Conservation (phyloP, 2,329 filamentous ascomycete species). For the Fusarium mangiferae region DNA sequence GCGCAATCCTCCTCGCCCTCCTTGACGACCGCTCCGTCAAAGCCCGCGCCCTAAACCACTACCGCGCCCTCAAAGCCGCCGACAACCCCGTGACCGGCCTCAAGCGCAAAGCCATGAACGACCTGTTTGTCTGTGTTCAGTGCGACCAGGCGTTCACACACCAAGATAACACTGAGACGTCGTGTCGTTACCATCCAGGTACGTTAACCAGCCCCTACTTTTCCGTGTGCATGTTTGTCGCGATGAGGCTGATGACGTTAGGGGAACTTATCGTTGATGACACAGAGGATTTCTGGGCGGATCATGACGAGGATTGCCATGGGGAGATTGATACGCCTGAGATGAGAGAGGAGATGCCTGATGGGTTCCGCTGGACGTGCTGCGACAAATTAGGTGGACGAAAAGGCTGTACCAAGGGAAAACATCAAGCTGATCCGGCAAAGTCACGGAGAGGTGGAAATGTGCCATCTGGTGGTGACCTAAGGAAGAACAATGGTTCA, state of each 20-base stretch:
- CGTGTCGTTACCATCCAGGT: conserved; percentile 27
- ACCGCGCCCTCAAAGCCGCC: background rate
- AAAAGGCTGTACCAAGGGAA: conserved; percentile 8
- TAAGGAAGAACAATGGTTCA: conserved; percentile 8
- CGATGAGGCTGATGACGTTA: background rate
- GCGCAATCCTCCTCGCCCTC: conserved; percentile 30
- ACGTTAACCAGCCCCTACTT: background rate
- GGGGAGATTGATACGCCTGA: conserved; percentile 10
- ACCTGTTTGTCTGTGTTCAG: conserved; percentile 29
- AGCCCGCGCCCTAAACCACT: conserved; percentile 9
- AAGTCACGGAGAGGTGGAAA: conserved; percentile 8
- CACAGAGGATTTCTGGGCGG: conserved; percentile 1
- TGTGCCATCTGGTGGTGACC: conserved; percentile 10
- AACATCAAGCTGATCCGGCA: conserved; percentile 5
- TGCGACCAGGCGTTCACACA: conserved; percentile 15
- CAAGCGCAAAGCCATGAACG: conserved; percentile 33
- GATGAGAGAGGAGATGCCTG: conserved; percentile 13
- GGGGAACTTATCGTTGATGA: conserved; percentile 10
- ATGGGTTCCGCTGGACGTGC: conserved; percentile 13
- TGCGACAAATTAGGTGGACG: background rate
- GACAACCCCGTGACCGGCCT: background rate
- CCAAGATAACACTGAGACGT: conserved; percentile 17
- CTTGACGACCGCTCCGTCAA: conserved; percentile 13
- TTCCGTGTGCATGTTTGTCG: background rate
- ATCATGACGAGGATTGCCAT: conserved; percentile 16